Conservation (phyloP, 2,329 filamentous ascomycete genomes). For the Aspergillus ochraceus region DNA sequence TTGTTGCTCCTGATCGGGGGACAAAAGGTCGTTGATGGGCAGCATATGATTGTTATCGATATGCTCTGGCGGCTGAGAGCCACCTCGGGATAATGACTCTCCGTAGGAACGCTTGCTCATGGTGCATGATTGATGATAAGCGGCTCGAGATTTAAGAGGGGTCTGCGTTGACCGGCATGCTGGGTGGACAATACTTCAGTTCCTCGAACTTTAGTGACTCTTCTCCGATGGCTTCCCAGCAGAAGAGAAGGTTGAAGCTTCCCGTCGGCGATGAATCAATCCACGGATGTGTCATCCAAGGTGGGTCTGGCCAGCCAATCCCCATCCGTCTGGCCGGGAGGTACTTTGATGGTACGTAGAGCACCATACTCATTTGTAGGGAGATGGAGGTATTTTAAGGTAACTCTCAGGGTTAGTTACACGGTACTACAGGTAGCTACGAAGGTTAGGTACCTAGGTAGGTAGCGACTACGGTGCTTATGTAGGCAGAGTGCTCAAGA, state of each 20-base stretch:
- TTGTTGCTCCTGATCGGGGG: conserved; percentile 33
- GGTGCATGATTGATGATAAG: conserved; percentile 27
- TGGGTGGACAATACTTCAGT: background rate
- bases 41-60: conserved; percentile 23
- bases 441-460: too few species aligned
- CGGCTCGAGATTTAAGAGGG: background rate
- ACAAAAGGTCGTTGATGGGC: conserved; percentile 37
- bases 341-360: background rate
- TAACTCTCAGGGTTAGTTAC: background rate
- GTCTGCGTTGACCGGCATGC: background rate
- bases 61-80: conserved; percentile 24
- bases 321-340: background rate
- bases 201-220: background rate
- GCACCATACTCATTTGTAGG: background rate
- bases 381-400: background rate
- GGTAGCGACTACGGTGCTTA: too few species aligned
- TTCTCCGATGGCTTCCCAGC: too few species aligned
- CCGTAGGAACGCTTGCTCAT: conserved; percentile 40
- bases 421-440: too few species aligned
- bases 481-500: too few species aligned
- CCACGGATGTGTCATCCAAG: too few species aligned
- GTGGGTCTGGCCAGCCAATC: too few species aligned
- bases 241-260: too few species aligned
- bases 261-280: too few species aligned
- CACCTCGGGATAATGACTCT: conserved; percentile 28